These are phyloP conservation scores for Leccinum subtestaceum DNA, from an alignment of 768 basidiomycete genomes.

Conservation along the genomic window DNA sequence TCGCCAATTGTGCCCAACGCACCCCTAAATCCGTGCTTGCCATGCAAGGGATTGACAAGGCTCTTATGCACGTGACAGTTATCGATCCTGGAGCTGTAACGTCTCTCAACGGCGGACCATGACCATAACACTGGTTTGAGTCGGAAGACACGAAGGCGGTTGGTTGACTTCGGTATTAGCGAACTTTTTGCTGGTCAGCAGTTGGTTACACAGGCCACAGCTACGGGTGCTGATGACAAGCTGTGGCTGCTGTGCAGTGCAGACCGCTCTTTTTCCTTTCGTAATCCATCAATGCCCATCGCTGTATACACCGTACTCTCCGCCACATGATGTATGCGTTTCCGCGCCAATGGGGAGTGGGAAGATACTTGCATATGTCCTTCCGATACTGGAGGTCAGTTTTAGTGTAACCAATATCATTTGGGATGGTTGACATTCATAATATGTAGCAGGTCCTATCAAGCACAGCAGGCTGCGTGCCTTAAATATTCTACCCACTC, in stretches of 20 bases:
- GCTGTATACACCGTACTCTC: constrained; percentile 64
- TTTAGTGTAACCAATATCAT: not conserved
- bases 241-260: too few relatives aligned
- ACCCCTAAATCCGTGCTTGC: constrained; percentile 68
- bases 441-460: constrained; percentile 59
- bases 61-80: constrained; percentile 64
- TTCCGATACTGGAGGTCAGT: constrained; percentile 85
- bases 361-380: constrained; percentile 93
- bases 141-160: constrained; percentile 54
- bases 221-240: constrained; percentile 14
- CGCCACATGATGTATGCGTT: constrained; percentile 81
- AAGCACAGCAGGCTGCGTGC: constrained; percentile 75
- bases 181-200: constrained; percentile 84
- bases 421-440: not conserved
- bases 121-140: constrained; percentile 50
- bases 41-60: constrained; percentile 75
- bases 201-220: constrained; percentile 4
- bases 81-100: constrained; percentile 53
- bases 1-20: constrained; percentile 61
- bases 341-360: constrained; percentile 98
- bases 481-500: constrained; percentile 86
- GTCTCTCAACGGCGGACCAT: constrained; percentile 37
- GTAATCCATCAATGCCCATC: constrained; percentile 52
- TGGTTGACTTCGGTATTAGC: constrained; percentile 75
- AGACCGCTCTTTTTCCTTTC: constrained; percentile 83